Conservation (phyloP, 345 rosid species). For the Sisymbrium altissimum region DNA sequence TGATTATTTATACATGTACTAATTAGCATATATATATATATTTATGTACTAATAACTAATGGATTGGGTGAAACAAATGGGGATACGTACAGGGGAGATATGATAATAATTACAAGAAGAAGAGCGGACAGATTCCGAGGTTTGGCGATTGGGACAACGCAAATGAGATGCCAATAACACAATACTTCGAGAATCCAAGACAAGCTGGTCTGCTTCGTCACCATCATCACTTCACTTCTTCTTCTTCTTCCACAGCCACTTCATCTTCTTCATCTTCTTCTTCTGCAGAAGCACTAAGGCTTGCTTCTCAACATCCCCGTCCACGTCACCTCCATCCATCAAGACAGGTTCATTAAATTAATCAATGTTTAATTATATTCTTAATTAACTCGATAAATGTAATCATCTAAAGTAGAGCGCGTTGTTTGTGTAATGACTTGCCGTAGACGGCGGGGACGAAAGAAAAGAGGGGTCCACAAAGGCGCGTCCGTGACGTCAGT, state of each 20-base stretch:
- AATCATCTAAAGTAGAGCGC: constrained; percentile 11
- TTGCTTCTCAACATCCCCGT: constrained; percentile 26
- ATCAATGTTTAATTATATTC: neutral
- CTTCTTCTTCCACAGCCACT: constrained; percentile 14
- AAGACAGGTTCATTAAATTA: constrained; percentile 21
- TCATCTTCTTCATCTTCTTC: constrained; percentile 26
- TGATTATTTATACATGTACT: neutral
- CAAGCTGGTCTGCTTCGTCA: constrained; percentile 77
- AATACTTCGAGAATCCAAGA: constrained; percentile 86
- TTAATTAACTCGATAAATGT: neutral
- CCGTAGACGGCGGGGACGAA: constrained; percentile 38
- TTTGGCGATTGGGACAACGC: constrained; percentile 93
- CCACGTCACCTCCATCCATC: constrained; percentile 24
- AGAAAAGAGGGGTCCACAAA: constrained; percentile 46
- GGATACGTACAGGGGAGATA: constrained; percentile 26
- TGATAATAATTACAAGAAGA: constrained; percentile 38
- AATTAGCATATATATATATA: neutral
- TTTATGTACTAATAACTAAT: neutral
- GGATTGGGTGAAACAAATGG: neutral
- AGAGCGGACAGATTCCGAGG: constrained; percentile 81
- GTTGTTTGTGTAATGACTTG: constrained; percentile 18
- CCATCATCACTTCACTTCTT: constrained; percentile 16
- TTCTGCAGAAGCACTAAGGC: constrained; percentile 33
- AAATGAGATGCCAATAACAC: constrained; percentile 85
- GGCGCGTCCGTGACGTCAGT: constrained; percentile 60